These are phyloP conservation scores for Berkeleyomyces rouxiae DNA, from an alignment of 2,329 filamentous ascomycete species.

Conservation along the genomic window DNA sequence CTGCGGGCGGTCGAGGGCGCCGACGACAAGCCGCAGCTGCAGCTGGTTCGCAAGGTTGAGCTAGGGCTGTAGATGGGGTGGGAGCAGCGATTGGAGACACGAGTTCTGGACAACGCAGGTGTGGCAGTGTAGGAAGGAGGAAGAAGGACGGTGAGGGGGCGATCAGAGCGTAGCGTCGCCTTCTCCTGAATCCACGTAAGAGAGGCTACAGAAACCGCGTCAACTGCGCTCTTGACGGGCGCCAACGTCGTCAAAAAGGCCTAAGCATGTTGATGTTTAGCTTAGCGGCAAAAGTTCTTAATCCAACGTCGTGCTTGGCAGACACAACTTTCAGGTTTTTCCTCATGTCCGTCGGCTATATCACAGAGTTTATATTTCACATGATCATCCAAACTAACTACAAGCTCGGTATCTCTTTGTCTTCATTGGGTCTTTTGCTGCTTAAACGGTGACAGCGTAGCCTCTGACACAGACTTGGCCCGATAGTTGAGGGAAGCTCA, in stretches of 20 bases:
- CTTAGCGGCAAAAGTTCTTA: not conserved
- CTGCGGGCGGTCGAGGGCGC: slow-evolving; percentile 17
- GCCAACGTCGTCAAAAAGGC: not conserved
- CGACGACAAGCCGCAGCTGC: slow-evolving; percentile 25
- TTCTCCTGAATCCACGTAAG: not conserved
- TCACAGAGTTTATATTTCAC: not conserved
- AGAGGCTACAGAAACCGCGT: not conserved
- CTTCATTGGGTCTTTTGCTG: too few relatives aligned
- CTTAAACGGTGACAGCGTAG: not conserved
- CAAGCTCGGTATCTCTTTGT: too few relatives aligned
- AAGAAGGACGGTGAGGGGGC: not conserved
- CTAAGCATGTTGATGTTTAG: not conserved
- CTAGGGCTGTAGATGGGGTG: slow-evolving; percentile 25
- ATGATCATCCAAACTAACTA: not conserved
- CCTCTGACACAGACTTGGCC: not conserved
- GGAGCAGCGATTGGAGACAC: not conserved
- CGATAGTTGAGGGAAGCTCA: not conserved
- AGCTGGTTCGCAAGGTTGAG: slow-evolving; percentile 36
- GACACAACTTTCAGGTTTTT: too few relatives aligned
- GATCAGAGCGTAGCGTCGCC: not conserved
- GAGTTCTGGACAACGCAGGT: not conserved
- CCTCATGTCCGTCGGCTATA: not conserved
- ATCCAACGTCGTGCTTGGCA: not conserved
- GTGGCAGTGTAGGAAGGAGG: not conserved
- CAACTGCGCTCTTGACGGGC: not conserved